phyloP scores from a whole-genome alignment of 139 green algal species.

The Trebouxia sp. region DNA sequence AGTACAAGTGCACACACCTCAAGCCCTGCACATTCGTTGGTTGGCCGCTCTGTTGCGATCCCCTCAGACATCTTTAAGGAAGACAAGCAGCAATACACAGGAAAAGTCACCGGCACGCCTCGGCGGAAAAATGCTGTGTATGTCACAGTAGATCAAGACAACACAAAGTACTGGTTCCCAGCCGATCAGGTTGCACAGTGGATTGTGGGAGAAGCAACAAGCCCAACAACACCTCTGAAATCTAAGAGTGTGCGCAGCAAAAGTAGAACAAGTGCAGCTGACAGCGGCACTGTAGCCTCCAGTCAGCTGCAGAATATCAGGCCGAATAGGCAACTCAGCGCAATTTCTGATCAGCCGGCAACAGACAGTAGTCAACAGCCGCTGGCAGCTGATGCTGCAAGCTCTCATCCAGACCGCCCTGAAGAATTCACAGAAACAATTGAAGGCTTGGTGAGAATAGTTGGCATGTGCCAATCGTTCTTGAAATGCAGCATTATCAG shows the following conservation, averaged over 20 bases:
- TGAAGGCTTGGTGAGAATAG: not conserved
- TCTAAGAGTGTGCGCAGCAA: not conserved
- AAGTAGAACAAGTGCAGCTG: not conserved
- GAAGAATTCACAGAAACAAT: not conserved
- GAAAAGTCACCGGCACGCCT: conserved; percentile 3
- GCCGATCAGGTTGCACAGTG: conserved; percentile 14
- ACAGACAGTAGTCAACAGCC: not conserved
- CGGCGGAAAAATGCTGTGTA: conserved; percentile 6
- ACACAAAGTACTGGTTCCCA: conserved; percentile 32
- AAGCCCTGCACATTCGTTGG: not conserved
- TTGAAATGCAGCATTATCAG: not conserved
- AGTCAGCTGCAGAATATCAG: not conserved
- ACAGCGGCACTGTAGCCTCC: not conserved
- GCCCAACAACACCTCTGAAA: not conserved
- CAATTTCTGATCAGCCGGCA: not conserved
- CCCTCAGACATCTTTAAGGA: conserved; percentile 13
- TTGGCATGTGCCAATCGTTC: too few relatives aligned
- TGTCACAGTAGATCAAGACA: conserved; percentile 14
- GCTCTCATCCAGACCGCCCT: conserved; percentile 3
- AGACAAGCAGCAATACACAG: not conserved
- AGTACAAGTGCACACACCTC: not conserved
- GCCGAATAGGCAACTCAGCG: not conserved
- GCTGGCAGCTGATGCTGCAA: not conserved
- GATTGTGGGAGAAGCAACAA: not conserved
- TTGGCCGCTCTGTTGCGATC: not conserved